Percentiles rank a stretch among this genome's conserved stretches.
Evolutionary conservation across 805 yeast genomes (phyloP).

Genomic region (Candida boidinii): DNA sequence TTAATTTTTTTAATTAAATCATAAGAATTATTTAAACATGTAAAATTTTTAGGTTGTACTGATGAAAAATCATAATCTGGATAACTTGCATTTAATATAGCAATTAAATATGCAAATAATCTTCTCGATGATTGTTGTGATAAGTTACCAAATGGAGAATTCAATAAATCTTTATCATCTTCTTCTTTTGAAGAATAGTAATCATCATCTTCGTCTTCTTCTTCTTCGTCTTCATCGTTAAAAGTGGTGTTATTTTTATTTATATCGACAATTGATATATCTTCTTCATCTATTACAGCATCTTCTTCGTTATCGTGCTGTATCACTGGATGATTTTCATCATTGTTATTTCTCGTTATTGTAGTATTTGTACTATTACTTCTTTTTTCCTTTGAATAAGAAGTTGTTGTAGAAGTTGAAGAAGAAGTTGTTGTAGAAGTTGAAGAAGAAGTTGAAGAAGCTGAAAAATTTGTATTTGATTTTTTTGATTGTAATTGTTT

Average conservation of each 20-base stretch:
- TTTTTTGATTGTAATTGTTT: too few species aligned
- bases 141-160: slow-evolving; percentile 85
- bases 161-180: too few species aligned
- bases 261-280: neutral
- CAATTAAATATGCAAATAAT: slow-evolving; percentile 84
- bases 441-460: too few species aligned
- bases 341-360: too few species aligned
- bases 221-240: slow-evolving; percentile 2
- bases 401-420: too few species aligned
- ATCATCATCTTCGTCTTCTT: neutral
- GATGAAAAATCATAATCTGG: slow-evolving; percentile 94
- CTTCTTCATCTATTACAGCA: neutral
- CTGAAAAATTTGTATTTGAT: too few species aligned
- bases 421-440: too few species aligned
- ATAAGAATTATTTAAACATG: slow-evolving; percentile 39
- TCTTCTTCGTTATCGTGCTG: neutral
- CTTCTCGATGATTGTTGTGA: slow-evolving; percentile 79
- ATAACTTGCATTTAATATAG: slow-evolving; percentile 82
- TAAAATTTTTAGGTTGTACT: slow-evolving; percentile 71
- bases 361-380: too few species aligned
- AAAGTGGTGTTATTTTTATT: slow-evolving; percentile 1
- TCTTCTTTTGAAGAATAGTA: neutral
- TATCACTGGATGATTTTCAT: too few species aligned
- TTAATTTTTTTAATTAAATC: slow-evolving; percentile 62
- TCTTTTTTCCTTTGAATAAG: too few species aligned